Percentiles rank a stretch among this genome's conserved stretches.
Conservation (phyloP, 768 basidiomycete genomes). For the Kwoniella dejecticola region DNA sequence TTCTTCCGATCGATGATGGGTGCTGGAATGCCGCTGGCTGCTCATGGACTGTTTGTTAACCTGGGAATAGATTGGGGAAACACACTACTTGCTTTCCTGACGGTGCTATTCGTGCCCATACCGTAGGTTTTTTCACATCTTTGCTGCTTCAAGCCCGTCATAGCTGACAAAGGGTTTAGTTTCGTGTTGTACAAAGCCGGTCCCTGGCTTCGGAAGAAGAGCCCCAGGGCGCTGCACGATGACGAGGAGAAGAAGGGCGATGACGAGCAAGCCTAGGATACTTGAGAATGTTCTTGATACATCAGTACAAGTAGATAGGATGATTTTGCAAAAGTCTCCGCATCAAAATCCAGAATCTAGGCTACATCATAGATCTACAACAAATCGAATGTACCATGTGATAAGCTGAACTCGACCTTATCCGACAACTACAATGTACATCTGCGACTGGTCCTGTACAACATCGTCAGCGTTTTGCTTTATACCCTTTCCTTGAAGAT, state of each 20-base stretch:
- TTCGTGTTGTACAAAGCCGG: constrained; percentile 34
- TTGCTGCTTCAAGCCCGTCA: background rate
- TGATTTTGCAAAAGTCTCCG: too few species aligned
- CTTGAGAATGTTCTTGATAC: background rate
- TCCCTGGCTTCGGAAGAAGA: constrained; percentile 25
- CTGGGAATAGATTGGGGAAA: constrained; percentile 53
- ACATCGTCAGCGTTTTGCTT: background rate
- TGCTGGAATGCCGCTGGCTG: constrained; percentile 49
- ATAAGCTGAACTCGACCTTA: background rate
- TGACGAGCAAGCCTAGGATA: background rate
- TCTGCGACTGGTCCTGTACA: constrained; percentile 9
- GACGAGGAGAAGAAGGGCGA: constrained; percentile 20
- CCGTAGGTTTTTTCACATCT: constrained; percentile 31
- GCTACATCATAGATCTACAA: too few species aligned
- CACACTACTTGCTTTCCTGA: constrained; percentile 50
- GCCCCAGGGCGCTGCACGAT: constrained; percentile 33
- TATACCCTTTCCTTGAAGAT: too few species aligned
- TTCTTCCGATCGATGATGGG: constrained; percentile 51
- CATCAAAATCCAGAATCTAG: too few species aligned
- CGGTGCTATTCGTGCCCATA: constrained; percentile 52
- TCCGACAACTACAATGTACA: constrained; percentile 21
- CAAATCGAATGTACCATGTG: too few species aligned
- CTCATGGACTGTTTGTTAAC: constrained; percentile 43
- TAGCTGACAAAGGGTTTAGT: constrained; percentile 15
- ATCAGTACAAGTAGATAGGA: too few species aligned